Evolutionary conservation across 176 grass and related monocot species (phyloP).

Genomic region (Juncus inflexus): DNA sequence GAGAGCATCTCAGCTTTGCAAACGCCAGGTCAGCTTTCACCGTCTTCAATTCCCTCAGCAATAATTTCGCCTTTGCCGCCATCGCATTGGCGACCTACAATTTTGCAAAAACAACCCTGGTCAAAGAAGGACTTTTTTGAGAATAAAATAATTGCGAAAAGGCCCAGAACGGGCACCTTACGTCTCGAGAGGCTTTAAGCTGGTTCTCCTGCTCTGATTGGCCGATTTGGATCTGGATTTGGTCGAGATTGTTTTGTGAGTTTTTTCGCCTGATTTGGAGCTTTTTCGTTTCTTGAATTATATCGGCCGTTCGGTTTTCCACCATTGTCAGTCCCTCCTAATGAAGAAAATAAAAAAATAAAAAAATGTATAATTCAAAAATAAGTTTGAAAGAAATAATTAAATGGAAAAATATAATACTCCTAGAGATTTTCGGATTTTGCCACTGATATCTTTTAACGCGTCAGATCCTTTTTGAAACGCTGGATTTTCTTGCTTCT

Average conservation of each 20-base stretch:
- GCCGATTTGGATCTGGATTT: conserved; percentile 32
- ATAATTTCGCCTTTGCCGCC: conserved; percentile 90
- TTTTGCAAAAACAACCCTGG: not conserved
- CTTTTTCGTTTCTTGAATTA: conserved; percentile 40
- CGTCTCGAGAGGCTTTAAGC: conserved; percentile 88
- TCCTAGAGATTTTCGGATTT: conserved; percentile 71
- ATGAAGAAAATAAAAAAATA: not conserved
- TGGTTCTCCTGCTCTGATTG: conserved; percentile 49
- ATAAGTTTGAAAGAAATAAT: not conserved
- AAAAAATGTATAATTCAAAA: not conserved
- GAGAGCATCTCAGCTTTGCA: conserved; percentile 71
- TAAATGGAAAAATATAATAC: conserved; percentile 21
- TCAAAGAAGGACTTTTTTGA: not conserved
- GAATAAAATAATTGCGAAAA: conserved; percentile 16
- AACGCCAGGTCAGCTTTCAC: conserved; percentile 79
- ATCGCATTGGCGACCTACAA: conserved; percentile 80
- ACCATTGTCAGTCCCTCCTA: conserved; percentile 52
- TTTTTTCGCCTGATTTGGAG: conserved; percentile 74
- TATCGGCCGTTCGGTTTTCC: conserved; percentile 28
- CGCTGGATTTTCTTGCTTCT: conserved; percentile 47
- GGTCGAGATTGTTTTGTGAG: conserved; percentile 23
- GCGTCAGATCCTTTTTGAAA: conserved; percentile 39
- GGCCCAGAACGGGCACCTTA: conserved; percentile 61
- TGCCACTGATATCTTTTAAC: conserved; percentile 66
- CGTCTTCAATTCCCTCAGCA: conserved; percentile 74